Percentiles rank a stretch among this genome's conserved stretches.
These are phyloP conservation scores for Rubus parviflorus DNA, from an alignment of 306 rosid species.

Conservation along the genomic window DNA sequence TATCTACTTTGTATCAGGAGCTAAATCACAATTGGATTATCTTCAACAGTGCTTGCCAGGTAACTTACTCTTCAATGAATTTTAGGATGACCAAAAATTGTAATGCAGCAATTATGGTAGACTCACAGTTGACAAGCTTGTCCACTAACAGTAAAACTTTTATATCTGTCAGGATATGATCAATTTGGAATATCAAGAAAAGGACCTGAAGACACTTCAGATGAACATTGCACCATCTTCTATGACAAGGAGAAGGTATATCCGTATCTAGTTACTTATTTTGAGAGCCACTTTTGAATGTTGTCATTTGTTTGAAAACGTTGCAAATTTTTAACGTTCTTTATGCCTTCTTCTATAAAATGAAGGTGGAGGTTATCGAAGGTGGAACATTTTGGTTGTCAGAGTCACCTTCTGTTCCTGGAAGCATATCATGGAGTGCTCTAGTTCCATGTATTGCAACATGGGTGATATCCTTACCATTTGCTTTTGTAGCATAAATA, in stretches of 20 bases:
- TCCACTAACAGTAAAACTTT: not conserved
- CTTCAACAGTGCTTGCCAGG: slow-evolving; percentile 94
- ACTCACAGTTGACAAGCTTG: not conserved
- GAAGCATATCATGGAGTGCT: slow-evolving; percentile 98
- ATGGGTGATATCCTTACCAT: slow-evolving; percentile 92
- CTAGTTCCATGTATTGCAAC: slow-evolving; percentile 87
- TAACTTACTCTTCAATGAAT: slow-evolving; percentile 28
- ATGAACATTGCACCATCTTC: slow-evolving; percentile 92
- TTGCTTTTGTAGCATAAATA: not conserved
- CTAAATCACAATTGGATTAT: slow-evolving; percentile 81
- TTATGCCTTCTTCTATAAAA: slow-evolving; percentile 20
- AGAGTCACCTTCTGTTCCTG: slow-evolving; percentile 96
- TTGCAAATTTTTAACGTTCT: not conserved
- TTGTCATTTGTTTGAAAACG: not conserved
- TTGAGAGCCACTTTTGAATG: slow-evolving; percentile 9
- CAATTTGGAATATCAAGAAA: slow-evolving; percentile 87
- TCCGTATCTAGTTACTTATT: not conserved
- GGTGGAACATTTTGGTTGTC: slow-evolving; percentile 99
- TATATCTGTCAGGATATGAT: slow-evolving; percentile 62
- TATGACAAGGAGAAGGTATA: slow-evolving; percentile 84
- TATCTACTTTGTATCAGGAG: slow-evolving; percentile 52
- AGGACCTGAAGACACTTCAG: slow-evolving; percentile 79
- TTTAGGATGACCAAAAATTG: not conserved
- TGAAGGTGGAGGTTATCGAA: slow-evolving; percentile 88
- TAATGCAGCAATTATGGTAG: not conserved